Conservation (phyloP, 2,329 filamentous ascomycete genomes). For the Parastagonospora avenae region DNA sequence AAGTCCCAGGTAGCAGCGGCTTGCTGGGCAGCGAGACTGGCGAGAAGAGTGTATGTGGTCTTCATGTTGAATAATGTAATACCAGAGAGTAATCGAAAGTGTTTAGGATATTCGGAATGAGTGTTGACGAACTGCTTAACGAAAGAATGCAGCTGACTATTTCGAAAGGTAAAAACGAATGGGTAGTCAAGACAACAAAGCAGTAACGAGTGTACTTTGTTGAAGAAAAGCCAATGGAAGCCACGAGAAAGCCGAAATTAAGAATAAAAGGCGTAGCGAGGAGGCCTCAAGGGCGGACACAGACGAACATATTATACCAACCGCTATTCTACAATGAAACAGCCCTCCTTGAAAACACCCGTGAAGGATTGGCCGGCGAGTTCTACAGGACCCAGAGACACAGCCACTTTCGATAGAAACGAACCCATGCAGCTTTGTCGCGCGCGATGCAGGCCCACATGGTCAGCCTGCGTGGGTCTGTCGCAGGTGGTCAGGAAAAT, state of each 20-base stretch:
- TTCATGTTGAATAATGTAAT: slow-evolving; percentile 48
- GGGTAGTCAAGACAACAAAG: slow-evolving; percentile 41
- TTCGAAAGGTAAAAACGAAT: slow-evolving; percentile 25
- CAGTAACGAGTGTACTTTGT: slow-evolving; percentile 47
- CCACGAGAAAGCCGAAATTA: slow-evolving; percentile 21
- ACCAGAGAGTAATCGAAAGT: slow-evolving; percentile 9
- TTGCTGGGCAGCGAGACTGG: slow-evolving; percentile 54
- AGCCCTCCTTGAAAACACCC: slow-evolving; percentile 24
- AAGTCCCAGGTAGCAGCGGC: slow-evolving; percentile 56
- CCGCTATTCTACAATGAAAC: slow-evolving; percentile 29
- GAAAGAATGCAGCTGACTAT: slow-evolving; percentile 18
- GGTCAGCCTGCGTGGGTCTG: slow-evolving; percentile 15
- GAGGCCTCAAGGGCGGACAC: slow-evolving; percentile 16
- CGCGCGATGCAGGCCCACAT: slow-evolving; percentile 33
- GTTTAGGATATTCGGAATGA: slow-evolving; percentile 12
- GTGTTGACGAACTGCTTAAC: slow-evolving; percentile 27
- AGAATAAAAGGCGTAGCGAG: slow-evolving; percentile 18
- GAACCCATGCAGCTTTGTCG: slow-evolving; percentile 35
- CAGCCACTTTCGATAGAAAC: slow-evolving; percentile 32
- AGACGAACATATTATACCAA: slow-evolving; percentile 32
- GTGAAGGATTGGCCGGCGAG: slow-evolving; percentile 19
- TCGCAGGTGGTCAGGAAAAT: slow-evolving; percentile 14
- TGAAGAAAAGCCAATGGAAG: slow-evolving; percentile 24
- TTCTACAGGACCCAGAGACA: slow-evolving; percentile 19
- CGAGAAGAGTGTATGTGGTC: slow-evolving; percentile 50